phyloP scores from a whole-genome alignment of 2,329 filamentous ascomycete genomes.

The Diaporthe sp. region DNA sequence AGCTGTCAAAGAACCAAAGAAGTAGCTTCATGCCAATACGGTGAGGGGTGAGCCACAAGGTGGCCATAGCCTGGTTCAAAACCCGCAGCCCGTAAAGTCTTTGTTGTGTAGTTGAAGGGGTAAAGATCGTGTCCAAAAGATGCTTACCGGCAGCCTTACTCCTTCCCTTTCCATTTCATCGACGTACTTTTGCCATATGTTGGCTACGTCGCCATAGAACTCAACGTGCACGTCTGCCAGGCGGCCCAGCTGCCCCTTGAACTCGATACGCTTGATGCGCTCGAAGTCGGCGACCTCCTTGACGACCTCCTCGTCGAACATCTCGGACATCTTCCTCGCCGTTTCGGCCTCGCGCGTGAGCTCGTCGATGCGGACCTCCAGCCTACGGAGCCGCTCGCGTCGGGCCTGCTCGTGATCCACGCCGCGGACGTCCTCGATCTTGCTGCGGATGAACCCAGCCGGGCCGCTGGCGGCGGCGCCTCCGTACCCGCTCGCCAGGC shows the following conservation, averaged over 20 bases:
- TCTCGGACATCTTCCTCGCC: conserved; percentile 86
- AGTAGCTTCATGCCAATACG: too few relatives aligned
- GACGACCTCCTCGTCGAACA: conserved; percentile 96
- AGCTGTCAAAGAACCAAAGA: too few relatives aligned
- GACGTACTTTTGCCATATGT: conserved; percentile 92
- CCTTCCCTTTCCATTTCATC: conserved; percentile 83
- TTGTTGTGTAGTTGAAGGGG: too few relatives aligned
- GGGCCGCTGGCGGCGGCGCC: conserved; percentile 64
- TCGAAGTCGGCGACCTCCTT: conserved; percentile 95
- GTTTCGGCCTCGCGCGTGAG: conserved; percentile 89
- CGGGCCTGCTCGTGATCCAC: conserved; percentile 95
- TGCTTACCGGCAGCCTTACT: conserved; percentile 37
- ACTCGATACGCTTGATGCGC: conserved; percentile 93
- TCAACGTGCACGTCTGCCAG: conserved; percentile 86
- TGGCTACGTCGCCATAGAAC: conserved; percentile 84
- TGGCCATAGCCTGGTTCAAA: too few relatives aligned
- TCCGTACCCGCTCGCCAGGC: conserved; percentile 72
- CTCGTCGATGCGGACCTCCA: conserved; percentile 93
- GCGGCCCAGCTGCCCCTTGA: conserved; percentile 85
- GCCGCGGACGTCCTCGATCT: conserved; percentile 95
- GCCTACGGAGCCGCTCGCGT: conserved; percentile 85
- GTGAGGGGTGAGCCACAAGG: too few relatives aligned
- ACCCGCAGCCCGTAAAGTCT: too few relatives aligned
- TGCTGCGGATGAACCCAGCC: conserved; percentile 87
- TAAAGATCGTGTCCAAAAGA: too few relatives aligned